Evolutionary conservation across 768 basidiomycete species (phyloP).

Genomic region (Sarcodon aspratus): DNA sequence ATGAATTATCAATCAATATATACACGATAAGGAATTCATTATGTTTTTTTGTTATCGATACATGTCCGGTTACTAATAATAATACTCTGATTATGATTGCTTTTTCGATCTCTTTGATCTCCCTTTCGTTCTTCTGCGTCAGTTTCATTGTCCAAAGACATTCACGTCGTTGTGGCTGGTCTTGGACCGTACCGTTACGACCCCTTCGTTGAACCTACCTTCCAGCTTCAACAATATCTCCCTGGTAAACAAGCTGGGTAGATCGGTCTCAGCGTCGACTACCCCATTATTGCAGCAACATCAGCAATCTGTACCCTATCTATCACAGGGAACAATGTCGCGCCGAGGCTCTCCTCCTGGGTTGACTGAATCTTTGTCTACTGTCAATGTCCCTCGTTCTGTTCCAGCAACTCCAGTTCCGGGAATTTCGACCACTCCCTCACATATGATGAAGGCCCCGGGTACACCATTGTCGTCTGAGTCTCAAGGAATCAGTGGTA

Average conservation of each 20-base stretch:
- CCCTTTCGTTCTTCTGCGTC: too few species aligned
- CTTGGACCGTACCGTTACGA: constrained; percentile 69
- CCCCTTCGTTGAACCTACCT: constrained; percentile 57
- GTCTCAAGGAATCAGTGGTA: constrained; percentile 46
- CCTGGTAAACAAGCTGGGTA: constrained; percentile 26
- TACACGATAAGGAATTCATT: too few species aligned
- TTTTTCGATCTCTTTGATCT: too few species aligned
- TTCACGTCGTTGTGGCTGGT: too few species aligned
- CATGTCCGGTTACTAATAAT: too few species aligned
- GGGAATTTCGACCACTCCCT: constrained; percentile 34
- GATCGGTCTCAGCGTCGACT: constrained; percentile 43
- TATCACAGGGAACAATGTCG: constrained; percentile 34
- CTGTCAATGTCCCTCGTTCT: constrained; percentile 55
- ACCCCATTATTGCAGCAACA: constrained; percentile 58
- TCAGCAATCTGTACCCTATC: constrained; percentile 34
- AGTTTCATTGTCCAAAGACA: too few species aligned
- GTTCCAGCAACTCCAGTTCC: constrained; percentile 73
- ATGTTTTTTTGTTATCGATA: too few species aligned
- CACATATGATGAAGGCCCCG: constrained; percentile 52
- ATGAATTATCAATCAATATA: too few species aligned
- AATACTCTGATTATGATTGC: too few species aligned
- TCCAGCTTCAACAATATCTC: constrained; percentile 38
- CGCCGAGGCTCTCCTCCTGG: constrained; percentile 69
- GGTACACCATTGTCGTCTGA: constrained; percentile 61
- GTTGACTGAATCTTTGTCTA: constrained; percentile 45